Conservation (phyloP, 83 land plant genomes). For the Thuja plicata region DNA sequence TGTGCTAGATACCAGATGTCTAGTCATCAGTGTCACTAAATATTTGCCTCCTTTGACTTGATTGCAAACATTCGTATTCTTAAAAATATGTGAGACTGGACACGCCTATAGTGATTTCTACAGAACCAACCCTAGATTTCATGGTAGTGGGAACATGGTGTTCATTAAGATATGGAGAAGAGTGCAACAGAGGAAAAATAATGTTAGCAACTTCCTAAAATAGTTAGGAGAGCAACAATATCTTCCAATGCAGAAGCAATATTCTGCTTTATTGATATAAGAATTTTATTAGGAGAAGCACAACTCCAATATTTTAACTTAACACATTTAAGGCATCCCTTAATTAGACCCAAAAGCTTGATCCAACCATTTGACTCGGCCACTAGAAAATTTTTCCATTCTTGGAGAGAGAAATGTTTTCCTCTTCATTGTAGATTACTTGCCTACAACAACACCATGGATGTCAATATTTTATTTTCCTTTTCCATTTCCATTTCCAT, state of each 20-base stretch:
- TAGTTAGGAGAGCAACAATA: constrained; percentile 51
- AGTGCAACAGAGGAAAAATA: constrained; percentile 41
- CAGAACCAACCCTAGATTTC: constrained; percentile 14
- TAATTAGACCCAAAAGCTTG: background rate
- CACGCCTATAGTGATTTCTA: too few species aligned
- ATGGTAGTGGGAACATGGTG: constrained; percentile 32
- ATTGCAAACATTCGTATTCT: constrained; percentile 8
- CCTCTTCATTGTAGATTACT: constrained; percentile 11
- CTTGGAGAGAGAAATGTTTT: constrained; percentile 1
- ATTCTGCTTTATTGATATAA: too few species aligned
- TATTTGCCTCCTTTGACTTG: constrained; percentile 22
- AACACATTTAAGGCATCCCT: background rate
- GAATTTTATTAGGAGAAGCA: background rate
- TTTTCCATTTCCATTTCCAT: constrained; percentile 8
- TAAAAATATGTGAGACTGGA: background rate
- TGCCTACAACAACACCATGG: background rate
- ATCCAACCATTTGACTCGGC: too few species aligned
- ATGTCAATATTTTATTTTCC: too few species aligned
- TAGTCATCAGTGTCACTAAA: constrained; percentile 26
- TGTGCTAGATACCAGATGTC: background rate
- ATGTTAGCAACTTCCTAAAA: constrained; percentile 59
- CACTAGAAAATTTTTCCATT: constrained; percentile 16
- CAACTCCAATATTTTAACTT: background rate
- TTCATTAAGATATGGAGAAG: too few species aligned
- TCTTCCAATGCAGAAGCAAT: constrained; percentile 70